Percentiles rank a stretch among this genome's conserved stretches.
Evolutionary conservation across 768 basidiomycete genomes (phyloP).

Genomic region (Kwoniella europaea): DNA sequence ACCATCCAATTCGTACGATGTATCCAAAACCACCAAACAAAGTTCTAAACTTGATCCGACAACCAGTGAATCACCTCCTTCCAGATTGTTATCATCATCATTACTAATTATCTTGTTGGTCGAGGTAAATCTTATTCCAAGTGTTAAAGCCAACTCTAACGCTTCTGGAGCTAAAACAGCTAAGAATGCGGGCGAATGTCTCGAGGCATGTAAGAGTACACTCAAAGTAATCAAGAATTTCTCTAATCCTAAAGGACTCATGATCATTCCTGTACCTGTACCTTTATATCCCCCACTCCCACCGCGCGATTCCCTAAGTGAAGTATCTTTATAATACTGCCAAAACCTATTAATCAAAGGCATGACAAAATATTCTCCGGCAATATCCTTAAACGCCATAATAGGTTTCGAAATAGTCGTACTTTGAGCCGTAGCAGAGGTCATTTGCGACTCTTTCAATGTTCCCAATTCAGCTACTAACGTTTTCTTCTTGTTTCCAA

Average conservation of each 20-base stretch:
- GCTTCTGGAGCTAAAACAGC: constrained; percentile 78
- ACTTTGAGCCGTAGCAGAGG: not conserved
- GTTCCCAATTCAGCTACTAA: constrained; percentile 41
- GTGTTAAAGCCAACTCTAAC: constrained; percentile 78
- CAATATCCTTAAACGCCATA: constrained; percentile 65
- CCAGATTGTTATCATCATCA: constrained; percentile 7
- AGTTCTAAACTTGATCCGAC: constrained; percentile 78
- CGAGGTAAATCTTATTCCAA: constrained; percentile 66
- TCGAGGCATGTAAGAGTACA: constrained; percentile 79
- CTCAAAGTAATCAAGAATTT: constrained; percentile 77
- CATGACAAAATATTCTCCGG: constrained; percentile 84
- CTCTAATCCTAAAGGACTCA: constrained; percentile 76
- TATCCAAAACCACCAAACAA: constrained; percentile 75
- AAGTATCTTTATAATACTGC: constrained; percentile 85
- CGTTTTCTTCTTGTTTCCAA: constrained; percentile 58
- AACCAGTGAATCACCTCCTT: constrained; percentile 68
- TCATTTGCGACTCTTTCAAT: constrained; percentile 32
- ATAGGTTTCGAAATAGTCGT: constrained; percentile 29
- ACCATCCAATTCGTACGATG: constrained; percentile 73
- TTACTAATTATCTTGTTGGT: constrained; percentile 46
- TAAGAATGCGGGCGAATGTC: constrained; percentile 80
- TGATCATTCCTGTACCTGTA: constrained; percentile 79
- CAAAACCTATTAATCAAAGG: constrained; percentile 94
- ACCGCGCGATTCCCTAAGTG: constrained; percentile 70
- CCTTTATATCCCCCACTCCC: constrained; percentile 64